Conservation (phyloP, 2,329 filamentous ascomycete genomes). For the Calonectria fujianensis region DNA sequence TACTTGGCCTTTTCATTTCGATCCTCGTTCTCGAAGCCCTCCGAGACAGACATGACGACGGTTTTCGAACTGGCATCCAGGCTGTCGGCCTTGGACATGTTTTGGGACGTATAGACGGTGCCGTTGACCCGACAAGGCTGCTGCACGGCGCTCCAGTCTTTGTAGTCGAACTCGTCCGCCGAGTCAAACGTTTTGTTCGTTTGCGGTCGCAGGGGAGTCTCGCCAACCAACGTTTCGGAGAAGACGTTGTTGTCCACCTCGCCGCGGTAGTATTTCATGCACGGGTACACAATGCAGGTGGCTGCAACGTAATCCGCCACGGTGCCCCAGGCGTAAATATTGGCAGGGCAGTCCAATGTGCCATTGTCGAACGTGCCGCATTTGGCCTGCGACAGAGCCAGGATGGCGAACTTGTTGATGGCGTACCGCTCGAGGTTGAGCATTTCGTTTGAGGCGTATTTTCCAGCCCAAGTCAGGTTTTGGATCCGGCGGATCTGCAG, state of each 20-base stretch:
- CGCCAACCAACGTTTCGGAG: not conserved
- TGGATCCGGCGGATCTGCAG: not conserved
- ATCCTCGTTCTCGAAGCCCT: not conserved
- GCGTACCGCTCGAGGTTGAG: conserved; percentile 5
- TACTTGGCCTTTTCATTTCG: not conserved
- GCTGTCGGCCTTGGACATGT: conserved; percentile 6
- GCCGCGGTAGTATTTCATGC: not conserved
- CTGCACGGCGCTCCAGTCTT: conserved; percentile 9
- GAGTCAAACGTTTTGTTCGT: not conserved
- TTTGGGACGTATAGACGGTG: not conserved
- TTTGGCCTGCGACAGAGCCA: not conserved
- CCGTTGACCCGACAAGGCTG: conserved; percentile 13
- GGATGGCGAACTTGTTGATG: not conserved
- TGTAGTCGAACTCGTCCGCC: not conserved
- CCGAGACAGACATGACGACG: not conserved
- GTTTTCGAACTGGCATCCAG: not conserved
- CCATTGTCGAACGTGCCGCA: not conserved
- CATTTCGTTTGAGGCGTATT: not conserved
- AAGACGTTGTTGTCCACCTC: not conserved
- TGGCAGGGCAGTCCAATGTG: not conserved
- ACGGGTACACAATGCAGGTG: conserved; percentile 7
- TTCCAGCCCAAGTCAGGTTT: conserved; percentile 5
- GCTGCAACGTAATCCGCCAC: not conserved
- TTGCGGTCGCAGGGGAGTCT: not conserved
- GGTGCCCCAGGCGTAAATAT: not conserved